These are phyloP conservation scores for Candida easanensis DNA, from an alignment of 805 yeast genomes.

Conservation along the genomic window DNA sequence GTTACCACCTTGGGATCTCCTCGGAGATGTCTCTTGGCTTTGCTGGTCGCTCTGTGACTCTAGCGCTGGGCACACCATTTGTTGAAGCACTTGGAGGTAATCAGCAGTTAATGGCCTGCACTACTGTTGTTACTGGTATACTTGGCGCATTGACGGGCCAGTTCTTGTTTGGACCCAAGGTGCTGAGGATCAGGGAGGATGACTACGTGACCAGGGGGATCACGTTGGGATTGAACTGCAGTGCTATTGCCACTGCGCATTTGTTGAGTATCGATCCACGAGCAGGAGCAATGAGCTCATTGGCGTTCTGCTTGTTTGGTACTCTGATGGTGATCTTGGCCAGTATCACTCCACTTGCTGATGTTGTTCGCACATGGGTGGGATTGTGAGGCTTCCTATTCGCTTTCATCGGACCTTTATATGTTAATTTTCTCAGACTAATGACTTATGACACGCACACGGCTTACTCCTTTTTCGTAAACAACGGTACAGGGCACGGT, in stretches of 20 bases:
- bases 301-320: slow-evolving; percentile 71
- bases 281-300: slow-evolving; percentile 75
- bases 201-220: slow-evolving; percentile 78
- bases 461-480: too few relatives aligned
- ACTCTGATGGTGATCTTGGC: slow-evolving; percentile 68
- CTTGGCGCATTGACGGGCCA: slow-evolving; percentile 67
- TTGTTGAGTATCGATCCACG: slow-evolving; percentile 66
- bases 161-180: slow-evolving; percentile 36
- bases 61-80: slow-evolving; percentile 77
- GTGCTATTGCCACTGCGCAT: slow-evolving; percentile 82
- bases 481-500: too few relatives aligned
- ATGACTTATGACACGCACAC: too few relatives aligned
- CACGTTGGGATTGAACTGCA: slow-evolving; percentile 73
- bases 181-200: slow-evolving; percentile 49
- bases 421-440: too few relatives aligned
- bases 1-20: slow-evolving; percentile 63
- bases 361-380: slow-evolving; percentile 44
- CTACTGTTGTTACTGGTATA: slow-evolving; percentile 75
- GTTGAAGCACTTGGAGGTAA: slow-evolving; percentile 67
- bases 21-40: slow-evolving; percentile 64
- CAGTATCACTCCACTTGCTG: slow-evolving; percentile 54
- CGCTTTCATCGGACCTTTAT: too few relatives aligned
- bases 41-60: slow-evolving; percentile 75
- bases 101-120: slow-evolving; percentile 69
- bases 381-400: slow-evolving; percentile 37